Base-by-base conservation (phyloP, 2,329 filamentous ascomycete species). In the Myriosclerotinia duriaeana region DNA sequence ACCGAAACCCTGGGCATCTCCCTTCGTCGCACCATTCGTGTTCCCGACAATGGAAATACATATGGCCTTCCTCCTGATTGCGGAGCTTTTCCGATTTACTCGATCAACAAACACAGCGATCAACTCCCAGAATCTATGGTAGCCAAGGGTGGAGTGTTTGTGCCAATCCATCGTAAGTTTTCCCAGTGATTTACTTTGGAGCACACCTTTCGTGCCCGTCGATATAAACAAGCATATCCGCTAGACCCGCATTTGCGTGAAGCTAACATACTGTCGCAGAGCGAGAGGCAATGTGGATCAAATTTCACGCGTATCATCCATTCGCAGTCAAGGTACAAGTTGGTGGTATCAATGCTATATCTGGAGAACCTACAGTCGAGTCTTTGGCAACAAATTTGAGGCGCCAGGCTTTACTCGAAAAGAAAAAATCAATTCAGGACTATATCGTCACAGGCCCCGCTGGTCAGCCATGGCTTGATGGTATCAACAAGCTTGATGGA, bases 221-320 rank as follows among this genome's bases (percentile, higher is more conserved):
- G 6, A 34, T 53, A 53, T 30, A 34, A 1, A 20, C 15, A 17
- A 5, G 15, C 22, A 26, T 22, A 14, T 52, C 50, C 8, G 15
- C 9, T 30, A 8, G 26, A 34, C 5, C 2, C 6, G 15, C 3
- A 34, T 2, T 6, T 52, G 11, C 12, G 14, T 22, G 22, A 30
- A 15, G 22, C 48, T 30, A 52, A 52, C 5, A 26, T 42, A 2
- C 15, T 38, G 1, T 26, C n/a, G 15, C 30, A 72, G 74, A 80
- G 66, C 74, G 74, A 12, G 80, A 81, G 64, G 79, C 79, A 0
- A 78, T 80, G 78, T 81, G 78, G 78, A 78, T 82, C 56, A 66
- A 72, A 0, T 79, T 81, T 69, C 26, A 58, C 0, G 67, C 71
- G 1, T 3, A 3, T 0, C 34, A 62, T 9, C 7, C 55, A 48